Evolutionary conservation across 768 basidiomycete genomes (phyloP).

Genomic region (Pleurotus djamor): DNA sequence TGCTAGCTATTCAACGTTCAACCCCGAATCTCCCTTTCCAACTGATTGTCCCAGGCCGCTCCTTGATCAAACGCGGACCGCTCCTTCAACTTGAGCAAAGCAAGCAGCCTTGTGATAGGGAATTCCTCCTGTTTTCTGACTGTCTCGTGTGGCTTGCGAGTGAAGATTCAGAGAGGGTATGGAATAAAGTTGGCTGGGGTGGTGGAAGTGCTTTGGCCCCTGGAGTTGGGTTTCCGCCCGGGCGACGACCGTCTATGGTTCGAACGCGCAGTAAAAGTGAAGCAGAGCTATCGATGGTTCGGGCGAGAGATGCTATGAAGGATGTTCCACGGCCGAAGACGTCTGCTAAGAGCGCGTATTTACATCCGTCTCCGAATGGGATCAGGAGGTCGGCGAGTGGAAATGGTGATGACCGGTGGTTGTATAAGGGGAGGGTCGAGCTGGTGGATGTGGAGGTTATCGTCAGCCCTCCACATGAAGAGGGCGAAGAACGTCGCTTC

Average conservation of each 20-base stretch:
- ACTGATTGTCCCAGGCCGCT: conserved; percentile 80
- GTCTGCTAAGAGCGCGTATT: conserved; percentile 7
- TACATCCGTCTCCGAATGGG: conserved; percentile 25
- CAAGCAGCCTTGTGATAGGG: conserved; percentile 50
- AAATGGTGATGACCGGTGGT: conserved; percentile 61
- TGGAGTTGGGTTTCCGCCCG: conserved; percentile 13
- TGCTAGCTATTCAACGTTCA: conserved; percentile 77
- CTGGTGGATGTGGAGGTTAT: conserved; percentile 80
- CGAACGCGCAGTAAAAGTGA: conserved; percentile 62
- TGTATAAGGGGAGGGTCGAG: conserved; percentile 65
- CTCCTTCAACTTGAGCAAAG: conserved; percentile 57
- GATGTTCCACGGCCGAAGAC: neutral
- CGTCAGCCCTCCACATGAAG: conserved; percentile 40
- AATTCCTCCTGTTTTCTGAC: conserved; percentile 84
- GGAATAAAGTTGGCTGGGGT: conserved; percentile 25
- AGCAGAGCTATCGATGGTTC: conserved; percentile 41
- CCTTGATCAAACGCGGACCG: conserved; percentile 65
- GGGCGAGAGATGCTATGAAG: conserved; percentile 1
- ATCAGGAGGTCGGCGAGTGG: conserved; percentile 24
- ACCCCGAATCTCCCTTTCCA: conserved; percentile 62
- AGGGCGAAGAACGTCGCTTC: conserved; percentile 55
- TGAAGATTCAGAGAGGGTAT: conserved; percentile 37
- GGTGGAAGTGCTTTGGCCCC: conserved; percentile 12
- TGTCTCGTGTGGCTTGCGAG: conserved; percentile 73
- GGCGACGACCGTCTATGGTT: conserved; percentile 28